Conservation (phyloP, 768 basidiomycete species). For the Boletus rubropictus region DNA sequence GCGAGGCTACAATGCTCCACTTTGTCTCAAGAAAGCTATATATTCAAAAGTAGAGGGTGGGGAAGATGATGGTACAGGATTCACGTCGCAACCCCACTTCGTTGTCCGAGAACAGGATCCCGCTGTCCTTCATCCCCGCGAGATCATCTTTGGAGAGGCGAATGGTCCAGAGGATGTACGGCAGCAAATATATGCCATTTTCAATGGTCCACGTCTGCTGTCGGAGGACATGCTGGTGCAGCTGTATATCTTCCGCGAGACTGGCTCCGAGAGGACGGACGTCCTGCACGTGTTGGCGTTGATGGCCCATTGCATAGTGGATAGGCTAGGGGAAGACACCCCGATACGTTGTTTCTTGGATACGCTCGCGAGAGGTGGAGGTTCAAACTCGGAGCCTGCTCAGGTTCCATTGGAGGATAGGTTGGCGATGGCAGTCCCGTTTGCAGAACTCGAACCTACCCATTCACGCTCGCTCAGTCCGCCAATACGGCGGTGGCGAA, state of each 20-base stretch:
- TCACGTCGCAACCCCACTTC: no score
- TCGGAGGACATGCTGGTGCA: constrained; percentile 40
- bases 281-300: constrained; percentile 40
- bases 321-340: constrained; percentile 40
- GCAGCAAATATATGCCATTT: constrained; percentile 23
- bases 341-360: constrained; percentile 45
- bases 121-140: no score
- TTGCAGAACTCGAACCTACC: constrained; percentile 34
- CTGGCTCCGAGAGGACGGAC: constrained; percentile 25
- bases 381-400: neutral
- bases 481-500: constrained; percentile 41
- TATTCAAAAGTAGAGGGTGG: neutral
- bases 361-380: constrained; percentile 23
- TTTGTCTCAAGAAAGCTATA: neutral
- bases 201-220: constrained; percentile 34
- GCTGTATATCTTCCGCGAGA: constrained; percentile 37
- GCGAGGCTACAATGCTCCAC: constrained; percentile 9
- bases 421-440: constrained; percentile 37
- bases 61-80: neutral
- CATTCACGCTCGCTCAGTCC: constrained; percentile 25
- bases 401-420: constrained; percentile 33
- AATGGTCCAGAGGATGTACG: constrained; percentile 33
- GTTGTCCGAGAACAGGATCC: no score
- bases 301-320: constrained; percentile 46
- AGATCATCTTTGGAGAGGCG: constrained; percentile 35